Percentiles rank a stretch among this genome's conserved stretches.
Conservation (phyloP, 1,284 basidiomycete species). For the Lentinus polychrous region DNA sequence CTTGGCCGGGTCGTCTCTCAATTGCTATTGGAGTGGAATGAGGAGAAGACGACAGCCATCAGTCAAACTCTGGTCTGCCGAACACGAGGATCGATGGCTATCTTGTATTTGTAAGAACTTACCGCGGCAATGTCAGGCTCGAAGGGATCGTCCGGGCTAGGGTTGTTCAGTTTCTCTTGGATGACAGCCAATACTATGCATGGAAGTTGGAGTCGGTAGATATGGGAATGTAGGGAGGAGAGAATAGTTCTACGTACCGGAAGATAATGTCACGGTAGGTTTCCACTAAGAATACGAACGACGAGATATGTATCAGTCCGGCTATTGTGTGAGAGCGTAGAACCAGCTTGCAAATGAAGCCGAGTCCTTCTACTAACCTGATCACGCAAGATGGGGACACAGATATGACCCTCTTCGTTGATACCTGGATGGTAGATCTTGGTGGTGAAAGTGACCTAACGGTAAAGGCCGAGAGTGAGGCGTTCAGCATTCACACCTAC, state of each 20-base stretch:
- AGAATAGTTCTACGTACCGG: conserved; percentile 37
- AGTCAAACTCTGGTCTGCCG: background rate
- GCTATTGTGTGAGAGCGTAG: too few species aligned
- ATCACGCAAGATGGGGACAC: conserved; percentile 74
- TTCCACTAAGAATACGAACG: conserved; percentile 66
- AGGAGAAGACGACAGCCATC: background rate
- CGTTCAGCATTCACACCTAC: background rate
- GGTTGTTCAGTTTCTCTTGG: conserved; percentile 83
- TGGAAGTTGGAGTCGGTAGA: background rate
- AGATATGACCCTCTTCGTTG: conserved; percentile 84
- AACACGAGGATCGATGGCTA: conserved; percentile 3
- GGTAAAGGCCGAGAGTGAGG: background rate
- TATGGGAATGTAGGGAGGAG: background rate
- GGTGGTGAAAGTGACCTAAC: conserved; percentile 77
- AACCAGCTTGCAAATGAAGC: background rate
- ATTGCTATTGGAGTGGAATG: conserved; percentile 34
- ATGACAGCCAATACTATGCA: conserved; percentile 66
- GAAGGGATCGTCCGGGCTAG: conserved; percentile 86
- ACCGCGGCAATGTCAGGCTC: conserved; percentile 79
- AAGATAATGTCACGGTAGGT: conserved; percentile 72
- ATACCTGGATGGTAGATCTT: conserved; percentile 93
- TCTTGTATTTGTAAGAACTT: conserved; percentile 22
- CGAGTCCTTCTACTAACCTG: conserved; percentile 49
- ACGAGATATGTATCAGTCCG: background rate
- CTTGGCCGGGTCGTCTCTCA: conserved; percentile 67